Conservation (phyloP, 257 asterid genomes). For the Datura wrightii region DNA sequence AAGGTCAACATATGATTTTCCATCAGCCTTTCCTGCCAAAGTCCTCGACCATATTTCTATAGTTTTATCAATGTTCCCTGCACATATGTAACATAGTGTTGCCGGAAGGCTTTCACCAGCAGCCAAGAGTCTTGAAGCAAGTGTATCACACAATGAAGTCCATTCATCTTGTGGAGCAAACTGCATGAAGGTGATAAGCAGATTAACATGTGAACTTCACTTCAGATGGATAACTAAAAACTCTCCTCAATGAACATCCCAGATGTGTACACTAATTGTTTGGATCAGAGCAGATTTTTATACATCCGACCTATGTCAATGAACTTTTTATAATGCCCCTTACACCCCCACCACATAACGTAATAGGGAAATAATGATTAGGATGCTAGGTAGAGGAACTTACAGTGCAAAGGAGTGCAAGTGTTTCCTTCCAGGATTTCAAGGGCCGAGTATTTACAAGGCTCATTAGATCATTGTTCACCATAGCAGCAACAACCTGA, state of each 20-base stretch:
- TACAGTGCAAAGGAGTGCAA: slow-evolving; percentile 92
- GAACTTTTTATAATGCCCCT: background rate
- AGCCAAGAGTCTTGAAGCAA: slow-evolving; percentile 88
- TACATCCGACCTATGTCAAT: background rate
- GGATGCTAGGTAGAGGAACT: slow-evolving; percentile 41
- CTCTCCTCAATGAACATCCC: background rate
- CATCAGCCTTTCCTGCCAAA: slow-evolving; percentile 68
- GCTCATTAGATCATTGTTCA: slow-evolving; percentile 89
- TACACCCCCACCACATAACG: background rate
- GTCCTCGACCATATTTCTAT: slow-evolving; percentile 92
- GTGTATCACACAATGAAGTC: slow-evolving; percentile 79
- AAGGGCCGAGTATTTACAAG: slow-evolving; percentile 83
- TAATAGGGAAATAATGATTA: background rate
- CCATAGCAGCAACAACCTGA: slow-evolving; percentile 88
- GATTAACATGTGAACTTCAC: slow-evolving; percentile 32
- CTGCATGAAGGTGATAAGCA: slow-evolving; percentile 49
- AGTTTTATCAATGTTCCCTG: slow-evolving; percentile 93
- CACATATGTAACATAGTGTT: slow-evolving; percentile 86
- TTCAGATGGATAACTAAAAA: background rate
- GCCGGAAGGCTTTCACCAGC: slow-evolving; percentile 86
- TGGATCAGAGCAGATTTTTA: slow-evolving; percentile 2
- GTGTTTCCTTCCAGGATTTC: slow-evolving; percentile 97
- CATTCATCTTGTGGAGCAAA: slow-evolving; percentile 88
- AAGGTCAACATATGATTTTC: slow-evolving; percentile 80
- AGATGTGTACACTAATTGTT: background rate